Percentiles rank a stretch among this genome's conserved stretches.
Conservation (phyloP, 2,329 filamentous ascomycete genomes). For the Diaporthe longicolla region DNA sequence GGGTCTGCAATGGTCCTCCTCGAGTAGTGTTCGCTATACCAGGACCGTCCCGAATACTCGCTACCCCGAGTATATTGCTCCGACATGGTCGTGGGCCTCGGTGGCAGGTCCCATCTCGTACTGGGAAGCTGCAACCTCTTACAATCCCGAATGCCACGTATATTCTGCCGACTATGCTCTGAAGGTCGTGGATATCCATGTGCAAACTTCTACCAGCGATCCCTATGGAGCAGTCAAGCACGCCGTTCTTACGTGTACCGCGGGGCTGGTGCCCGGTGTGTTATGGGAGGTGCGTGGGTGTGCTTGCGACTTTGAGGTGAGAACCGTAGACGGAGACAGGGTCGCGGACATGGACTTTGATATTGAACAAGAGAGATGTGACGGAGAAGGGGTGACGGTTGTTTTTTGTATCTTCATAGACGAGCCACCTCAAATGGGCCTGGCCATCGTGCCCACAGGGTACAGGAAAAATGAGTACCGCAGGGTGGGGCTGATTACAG, state of each 20-base stretch:
- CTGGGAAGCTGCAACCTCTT: neutral
- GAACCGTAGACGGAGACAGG: neutral
- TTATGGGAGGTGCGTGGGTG: too few species aligned
- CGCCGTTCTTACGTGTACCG: constrained; percentile 1
- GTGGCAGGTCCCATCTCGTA: neutral
- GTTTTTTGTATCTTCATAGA: neutral
- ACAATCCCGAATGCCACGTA: neutral
- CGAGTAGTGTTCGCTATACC: neutral
- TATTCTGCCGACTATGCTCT: neutral
- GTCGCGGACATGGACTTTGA: neutral
- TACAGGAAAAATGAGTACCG: neutral
- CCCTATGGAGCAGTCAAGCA: neutral
- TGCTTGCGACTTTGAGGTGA: neutral
- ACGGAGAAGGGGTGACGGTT: neutral
- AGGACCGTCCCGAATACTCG: neutral
- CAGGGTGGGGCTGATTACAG: neutral
- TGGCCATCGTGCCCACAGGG: neutral
- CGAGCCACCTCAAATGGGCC: neutral
- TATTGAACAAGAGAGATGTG: neutral
- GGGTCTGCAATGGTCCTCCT: neutral
- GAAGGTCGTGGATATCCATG: neutral
- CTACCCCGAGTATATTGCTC: neutral
- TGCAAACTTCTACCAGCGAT: neutral
- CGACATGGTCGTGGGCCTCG: constrained; percentile 17
- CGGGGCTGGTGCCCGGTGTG: neutral